Evolutionary conservation across 345 rosid species (phyloP).

Genomic region (Kernera saxatilis): DNA sequence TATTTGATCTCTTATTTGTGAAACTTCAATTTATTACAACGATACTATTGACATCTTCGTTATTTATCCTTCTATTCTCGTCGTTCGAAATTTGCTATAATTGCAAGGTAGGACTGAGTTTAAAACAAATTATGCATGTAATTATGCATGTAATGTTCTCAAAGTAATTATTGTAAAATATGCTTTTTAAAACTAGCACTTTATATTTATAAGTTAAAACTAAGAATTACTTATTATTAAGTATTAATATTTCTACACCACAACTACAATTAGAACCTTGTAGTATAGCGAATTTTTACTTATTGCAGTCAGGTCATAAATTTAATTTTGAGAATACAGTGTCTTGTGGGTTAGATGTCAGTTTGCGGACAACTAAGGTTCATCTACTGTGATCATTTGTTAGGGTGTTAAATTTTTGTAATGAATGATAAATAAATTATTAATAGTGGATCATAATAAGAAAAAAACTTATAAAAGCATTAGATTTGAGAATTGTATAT

Average conservation of each 20-base stretch:
- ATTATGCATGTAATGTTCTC: neutral
- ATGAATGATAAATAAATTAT: too few relatives aligned
- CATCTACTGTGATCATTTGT: too few relatives aligned
- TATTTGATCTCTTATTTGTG: neutral
- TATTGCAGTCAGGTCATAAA: too few relatives aligned
- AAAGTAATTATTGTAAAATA: neutral
- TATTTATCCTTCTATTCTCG: neutral
- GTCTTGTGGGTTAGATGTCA: too few relatives aligned
- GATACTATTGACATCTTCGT: neutral
- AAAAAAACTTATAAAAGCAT: too few relatives aligned
- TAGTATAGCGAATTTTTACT: too few relatives aligned
- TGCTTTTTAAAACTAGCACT: neutral
- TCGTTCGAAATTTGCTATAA: neutral
- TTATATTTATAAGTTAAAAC: neutral
- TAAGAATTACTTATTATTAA: neutral
- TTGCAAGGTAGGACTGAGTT: neutral
- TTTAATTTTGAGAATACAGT: too few relatives aligned
- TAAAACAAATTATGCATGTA: neutral
- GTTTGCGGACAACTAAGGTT: neutral
- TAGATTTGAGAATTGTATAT: too few relatives aligned
- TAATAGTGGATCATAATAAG: too few relatives aligned
- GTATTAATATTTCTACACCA: too few relatives aligned
- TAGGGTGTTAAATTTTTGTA: too few relatives aligned
- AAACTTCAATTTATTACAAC: neutral
- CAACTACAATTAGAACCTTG: too few relatives aligned